These are phyloP conservation scores for Urochloa ruziziensis DNA, from an alignment of 176 grass and related monocot genomes.

Conservation along the genomic window DNA sequence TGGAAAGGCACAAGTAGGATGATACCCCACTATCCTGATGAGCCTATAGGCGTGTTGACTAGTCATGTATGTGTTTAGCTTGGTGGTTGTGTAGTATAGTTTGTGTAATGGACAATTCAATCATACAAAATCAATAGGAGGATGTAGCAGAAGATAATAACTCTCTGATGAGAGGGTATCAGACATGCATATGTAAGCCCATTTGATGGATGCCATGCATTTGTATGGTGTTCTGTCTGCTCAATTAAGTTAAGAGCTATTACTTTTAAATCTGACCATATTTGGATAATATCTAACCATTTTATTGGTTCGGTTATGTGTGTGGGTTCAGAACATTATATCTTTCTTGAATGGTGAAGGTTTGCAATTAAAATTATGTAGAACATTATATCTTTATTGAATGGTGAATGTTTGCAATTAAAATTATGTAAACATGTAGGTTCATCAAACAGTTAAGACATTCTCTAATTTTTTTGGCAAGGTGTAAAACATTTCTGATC, in stretches of 20 bases:
- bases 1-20: neutral
- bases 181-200: neutral
- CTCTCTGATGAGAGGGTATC: neutral
- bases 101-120: neutral
- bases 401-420: neutral
- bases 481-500: neutral
- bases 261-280: neutral
- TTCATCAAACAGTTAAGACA: neutral
- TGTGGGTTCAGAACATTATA: neutral
- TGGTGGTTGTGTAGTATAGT: neutral
- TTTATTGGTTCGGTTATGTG: neutral
- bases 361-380: neutral
- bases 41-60: neutral
- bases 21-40: neutral
- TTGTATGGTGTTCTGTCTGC: neutral
- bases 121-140: neutral
- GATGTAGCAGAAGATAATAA: neutral
- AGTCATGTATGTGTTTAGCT: neutral
- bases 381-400: neutral
- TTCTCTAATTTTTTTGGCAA: neutral
- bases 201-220: neutral
- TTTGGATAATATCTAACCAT: neutral
- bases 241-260: neutral
- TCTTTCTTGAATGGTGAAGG: conserved; percentile 2
- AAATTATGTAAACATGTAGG: neutral